Conservation (phyloP, 1,139 yeast genomes). For the Yamadazyma diddensiae region DNA sequence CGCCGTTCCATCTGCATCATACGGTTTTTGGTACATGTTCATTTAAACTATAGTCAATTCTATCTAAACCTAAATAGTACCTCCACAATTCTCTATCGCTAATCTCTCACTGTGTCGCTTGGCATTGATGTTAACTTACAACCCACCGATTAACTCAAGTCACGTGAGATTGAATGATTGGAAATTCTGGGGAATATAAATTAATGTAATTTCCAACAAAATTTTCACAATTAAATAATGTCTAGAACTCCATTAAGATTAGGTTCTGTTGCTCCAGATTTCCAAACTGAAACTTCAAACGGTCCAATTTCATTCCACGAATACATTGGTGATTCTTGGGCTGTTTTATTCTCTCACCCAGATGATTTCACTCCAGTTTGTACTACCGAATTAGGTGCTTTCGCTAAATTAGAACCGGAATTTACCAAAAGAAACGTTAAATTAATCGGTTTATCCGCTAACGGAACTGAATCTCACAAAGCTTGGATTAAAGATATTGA, state of each 20-base stretch:
- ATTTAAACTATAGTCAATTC: no score
- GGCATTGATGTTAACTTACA: neutral
- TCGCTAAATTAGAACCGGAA: conserved; percentile 80
- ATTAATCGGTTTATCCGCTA: conserved; percentile 77
- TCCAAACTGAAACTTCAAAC: conserved; percentile 70
- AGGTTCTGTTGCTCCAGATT: conserved; percentile 79
- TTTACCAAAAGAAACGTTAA: conserved; percentile 74
- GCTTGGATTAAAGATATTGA: conserved; percentile 87
- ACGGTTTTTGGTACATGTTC: no score
- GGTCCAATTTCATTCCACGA: conserved; percentile 83
- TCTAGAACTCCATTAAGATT: conserved; percentile 15
- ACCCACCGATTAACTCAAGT: conserved; percentile 6
- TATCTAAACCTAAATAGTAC: no score
- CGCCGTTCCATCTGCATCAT: no score
- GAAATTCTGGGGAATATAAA: neutral
- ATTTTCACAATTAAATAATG: conserved; percentile 8
- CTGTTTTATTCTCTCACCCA: conserved; percentile 79
- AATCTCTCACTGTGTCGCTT: neutral
- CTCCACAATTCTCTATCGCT: neutral
- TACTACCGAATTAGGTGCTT: conserved; percentile 87
- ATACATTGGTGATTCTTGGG: conserved; percentile 74
- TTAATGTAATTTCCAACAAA: neutral
- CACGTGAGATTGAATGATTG: conserved; percentile 16
- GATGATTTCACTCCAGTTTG: conserved; percentile 89
- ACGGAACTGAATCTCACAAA: conserved; percentile 65